A percentile compares a stretch with the other conserved stretches of the same genome.
Conservation (phyloP, 257 asterid species). For the Solanum habrochaites region DNA sequence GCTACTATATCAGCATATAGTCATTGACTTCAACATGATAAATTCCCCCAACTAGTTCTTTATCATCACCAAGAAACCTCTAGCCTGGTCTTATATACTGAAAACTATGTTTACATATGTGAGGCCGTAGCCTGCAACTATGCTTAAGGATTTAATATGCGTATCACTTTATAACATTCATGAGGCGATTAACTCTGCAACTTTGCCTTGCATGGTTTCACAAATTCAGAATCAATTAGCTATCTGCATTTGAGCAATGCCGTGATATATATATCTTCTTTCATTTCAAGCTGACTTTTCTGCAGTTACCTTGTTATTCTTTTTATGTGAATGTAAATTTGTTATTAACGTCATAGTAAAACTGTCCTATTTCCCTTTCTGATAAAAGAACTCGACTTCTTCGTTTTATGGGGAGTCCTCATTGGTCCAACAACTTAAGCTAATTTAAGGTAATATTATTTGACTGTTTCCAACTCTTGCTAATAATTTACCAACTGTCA, state of each 20-base stretch:
- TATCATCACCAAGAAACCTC: neutral
- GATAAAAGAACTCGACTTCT: neutral
- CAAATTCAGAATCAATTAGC: neutral
- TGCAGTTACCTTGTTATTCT: neutral
- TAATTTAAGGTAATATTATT: neutral
- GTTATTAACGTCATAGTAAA: neutral
- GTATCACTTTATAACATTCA: neutral
- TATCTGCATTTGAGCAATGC: neutral
- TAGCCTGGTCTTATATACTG: neutral
- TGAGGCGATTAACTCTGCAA: neutral
- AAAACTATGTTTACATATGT: neutral
- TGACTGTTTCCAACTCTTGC: neutral
- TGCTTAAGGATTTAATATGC: neutral
- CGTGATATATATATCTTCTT: neutral
- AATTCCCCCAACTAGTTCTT: neutral
- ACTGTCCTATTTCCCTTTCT: neutral
- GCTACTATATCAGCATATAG: neutral
- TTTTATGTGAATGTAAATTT: neutral
- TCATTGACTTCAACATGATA: neutral
- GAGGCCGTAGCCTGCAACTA: neutral
- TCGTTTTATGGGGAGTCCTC: neutral
- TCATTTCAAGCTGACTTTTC: neutral
- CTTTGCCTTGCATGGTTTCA: neutral
- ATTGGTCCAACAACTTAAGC: neutral
- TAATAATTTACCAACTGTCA: neutral